These are phyloP conservation scores for Globisporangium spinosum DNA, from an alignment of 352 stramenopile species.

Conservation along the genomic window DNA sequence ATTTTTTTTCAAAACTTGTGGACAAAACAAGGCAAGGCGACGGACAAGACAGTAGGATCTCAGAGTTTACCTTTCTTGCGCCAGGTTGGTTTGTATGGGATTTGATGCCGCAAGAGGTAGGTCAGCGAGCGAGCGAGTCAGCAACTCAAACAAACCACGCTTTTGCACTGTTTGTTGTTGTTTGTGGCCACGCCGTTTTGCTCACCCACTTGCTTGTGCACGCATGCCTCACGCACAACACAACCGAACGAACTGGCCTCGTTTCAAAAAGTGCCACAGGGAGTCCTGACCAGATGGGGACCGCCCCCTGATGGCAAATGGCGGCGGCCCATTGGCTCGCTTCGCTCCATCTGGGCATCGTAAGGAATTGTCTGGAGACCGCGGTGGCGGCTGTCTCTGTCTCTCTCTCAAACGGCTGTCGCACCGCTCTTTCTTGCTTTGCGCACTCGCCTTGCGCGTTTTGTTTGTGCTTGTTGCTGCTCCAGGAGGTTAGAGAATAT, in stretches of 20 bases:
- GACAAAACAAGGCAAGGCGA: not conserved
- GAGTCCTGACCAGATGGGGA: not conserved
- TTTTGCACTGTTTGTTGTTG: not conserved
- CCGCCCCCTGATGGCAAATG: not conserved
- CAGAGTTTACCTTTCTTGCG: not conserved
- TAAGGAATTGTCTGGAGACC: constrained; percentile 3
- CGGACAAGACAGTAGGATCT: not conserved
- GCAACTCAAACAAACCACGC: not conserved
- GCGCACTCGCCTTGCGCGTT: not conserved
- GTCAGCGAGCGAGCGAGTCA: not conserved
- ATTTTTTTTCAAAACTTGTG: not conserved
- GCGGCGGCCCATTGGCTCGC: not conserved
- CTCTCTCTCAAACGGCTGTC: not conserved
- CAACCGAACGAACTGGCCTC: not conserved
- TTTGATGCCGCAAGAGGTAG: not conserved
- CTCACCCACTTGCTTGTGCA: not conserved
- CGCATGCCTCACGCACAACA: not conserved
- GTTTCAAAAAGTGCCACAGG: not conserved
- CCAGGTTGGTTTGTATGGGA: not conserved
- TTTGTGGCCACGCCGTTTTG: not conserved
- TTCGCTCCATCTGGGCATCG: not conserved
- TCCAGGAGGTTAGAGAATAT: not conserved
- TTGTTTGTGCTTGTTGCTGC: not conserved
- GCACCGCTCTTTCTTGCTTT: constrained; percentile 3
- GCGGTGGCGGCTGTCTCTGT: constrained; percentile 1